Evolutionary conservation across 768 basidiomycete genomes (phyloP), one percentile per base, ranked within the genome.

Genomic region (Termitomyces sp.): DNA sequence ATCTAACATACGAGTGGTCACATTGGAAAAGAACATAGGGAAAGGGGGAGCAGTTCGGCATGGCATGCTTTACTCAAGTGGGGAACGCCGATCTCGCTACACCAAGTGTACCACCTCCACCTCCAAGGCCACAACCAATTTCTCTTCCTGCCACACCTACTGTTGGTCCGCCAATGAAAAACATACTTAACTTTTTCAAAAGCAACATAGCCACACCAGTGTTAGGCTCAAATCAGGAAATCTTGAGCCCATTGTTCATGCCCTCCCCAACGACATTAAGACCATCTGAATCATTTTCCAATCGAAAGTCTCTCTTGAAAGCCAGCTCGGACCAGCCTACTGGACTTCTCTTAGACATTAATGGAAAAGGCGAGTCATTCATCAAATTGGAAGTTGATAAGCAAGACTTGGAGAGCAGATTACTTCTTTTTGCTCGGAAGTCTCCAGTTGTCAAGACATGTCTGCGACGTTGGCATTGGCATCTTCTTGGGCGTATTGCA

Each of bases 101-200:
- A 18, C 75, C 78, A 1, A 60, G 57, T 36, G 59, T 64, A 16
- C 77, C 79, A 5, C 79, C 81, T 10, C 73, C 71, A 8, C 65
- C 77, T 12, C 63, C 69, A 7, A 75, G 68, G 61, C 68, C 68
- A 7, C 71, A 73, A 55, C 78, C 76, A 6, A 77, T 83, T 36
- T 77, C 81, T 7, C 69, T 81, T 3, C 80, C 80, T 6, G 68
- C 75, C 0, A 81, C 80, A 1, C 79, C 81, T 4, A 74, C 73
- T 20, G 63, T 69, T 9, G 59, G 56, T 20, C 49, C 64, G 48
- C 71, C 69, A 12, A 64, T 66, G 16, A 75, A 72, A n/a, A n/a
- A n/a, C n/a, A n/a, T n/a, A n/a, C n/a, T n/a, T n/a, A n/a, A n/a
- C n/a, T n/a, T n/a, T n/a, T n/a, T n/a, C n/a, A n/a, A n/a, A n/a